These are phyloP conservation scores for Epichloe glyceriae DNA, from an alignment of 2,329 filamentous ascomycete genomes.

Conservation along the genomic window DNA sequence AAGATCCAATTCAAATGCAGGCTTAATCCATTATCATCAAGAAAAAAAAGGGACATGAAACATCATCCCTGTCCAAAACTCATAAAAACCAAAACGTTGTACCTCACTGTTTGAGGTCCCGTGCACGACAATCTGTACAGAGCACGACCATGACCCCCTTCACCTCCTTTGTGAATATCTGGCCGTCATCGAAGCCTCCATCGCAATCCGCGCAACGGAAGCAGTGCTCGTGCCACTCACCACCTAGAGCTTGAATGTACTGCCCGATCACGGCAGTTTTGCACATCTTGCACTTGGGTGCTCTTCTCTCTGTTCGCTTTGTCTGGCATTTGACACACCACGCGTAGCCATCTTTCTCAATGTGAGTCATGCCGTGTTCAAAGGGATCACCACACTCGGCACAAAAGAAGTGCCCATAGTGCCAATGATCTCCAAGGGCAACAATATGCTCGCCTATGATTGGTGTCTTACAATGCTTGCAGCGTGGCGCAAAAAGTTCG, in stretches of 20 bases:
- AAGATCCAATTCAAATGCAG: constrained; percentile 2
- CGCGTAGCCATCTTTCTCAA: constrained; percentile 94
- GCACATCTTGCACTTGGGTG: constrained; percentile 80
- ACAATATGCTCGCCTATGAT: constrained; percentile 93
- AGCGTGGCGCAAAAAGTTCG: constrained; percentile 81
- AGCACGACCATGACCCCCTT: constrained; percentile 38
- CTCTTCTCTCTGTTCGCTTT: constrained; percentile 75
- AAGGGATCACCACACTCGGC: constrained; percentile 97
- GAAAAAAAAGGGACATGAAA: background rate
- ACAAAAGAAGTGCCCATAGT: constrained; percentile 97
- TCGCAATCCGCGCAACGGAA: constrained; percentile 64
- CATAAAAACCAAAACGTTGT: background rate
- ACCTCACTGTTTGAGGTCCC: constrained; percentile 41
- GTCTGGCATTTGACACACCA: constrained; percentile 95
- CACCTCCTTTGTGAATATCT: constrained; percentile 48
- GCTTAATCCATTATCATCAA: background rate
- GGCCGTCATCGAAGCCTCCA: constrained; percentile 49
- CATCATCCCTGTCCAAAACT: background rate
- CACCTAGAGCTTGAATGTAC: constrained; percentile 77
- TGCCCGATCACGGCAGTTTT: constrained; percentile 74
- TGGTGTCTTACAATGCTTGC: constrained; percentile 91
- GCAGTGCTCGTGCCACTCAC: constrained; percentile 87
- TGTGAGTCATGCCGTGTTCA: constrained; percentile 52
- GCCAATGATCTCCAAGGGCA: constrained; percentile 90
- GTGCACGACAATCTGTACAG: constrained; percentile 47